phyloP scores from a whole-genome alignment of 148 eudicot genomes.

The Camellia lanceoleosa region DNA sequence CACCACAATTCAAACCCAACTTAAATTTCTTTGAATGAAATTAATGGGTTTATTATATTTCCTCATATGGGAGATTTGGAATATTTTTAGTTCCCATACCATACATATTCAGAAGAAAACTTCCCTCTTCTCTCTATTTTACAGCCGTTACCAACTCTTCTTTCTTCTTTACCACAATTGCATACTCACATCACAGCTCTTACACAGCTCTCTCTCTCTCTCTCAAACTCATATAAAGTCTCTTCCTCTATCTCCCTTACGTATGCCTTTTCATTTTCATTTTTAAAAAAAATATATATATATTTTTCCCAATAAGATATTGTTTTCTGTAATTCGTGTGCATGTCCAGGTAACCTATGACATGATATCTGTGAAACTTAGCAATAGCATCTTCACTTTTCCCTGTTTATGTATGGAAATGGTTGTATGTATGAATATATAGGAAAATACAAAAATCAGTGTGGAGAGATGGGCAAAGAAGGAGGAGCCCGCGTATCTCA shows the following conservation, averaged over 20 bases:
- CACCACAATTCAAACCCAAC: neutral
- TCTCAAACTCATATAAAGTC: neutral
- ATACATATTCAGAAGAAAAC: constrained; percentile 4
- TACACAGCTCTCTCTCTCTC: neutral
- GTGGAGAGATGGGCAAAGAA: constrained; percentile 25
- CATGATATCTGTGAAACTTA: neutral
- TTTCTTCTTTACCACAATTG: constrained; percentile 13
- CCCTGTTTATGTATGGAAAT: too few species aligned
- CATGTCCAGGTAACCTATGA: constrained; percentile 13
- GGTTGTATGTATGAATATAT: neutral
- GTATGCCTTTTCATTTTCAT: neutral
- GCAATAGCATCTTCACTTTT: too few species aligned
- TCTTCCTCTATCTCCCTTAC: neutral
- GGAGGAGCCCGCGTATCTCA: constrained; percentile 45
- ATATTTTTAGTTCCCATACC: constrained; percentile 6
- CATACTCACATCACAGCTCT: neutral
- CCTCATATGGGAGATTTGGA: constrained; percentile 11
- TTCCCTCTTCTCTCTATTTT: neutral
- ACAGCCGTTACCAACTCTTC: constrained; percentile 10
- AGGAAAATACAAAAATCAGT: constrained; percentile 18
- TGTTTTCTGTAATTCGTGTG: neutral
- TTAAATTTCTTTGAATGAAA: neutral
- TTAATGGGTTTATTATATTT: constrained; percentile 2
- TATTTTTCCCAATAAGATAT: neutral
- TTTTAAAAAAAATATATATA: too few species aligned